Evolutionary conservation across 495 filamentous ascomycete genomes (phyloP).

Genomic region (Hamigera avellanea): DNA sequence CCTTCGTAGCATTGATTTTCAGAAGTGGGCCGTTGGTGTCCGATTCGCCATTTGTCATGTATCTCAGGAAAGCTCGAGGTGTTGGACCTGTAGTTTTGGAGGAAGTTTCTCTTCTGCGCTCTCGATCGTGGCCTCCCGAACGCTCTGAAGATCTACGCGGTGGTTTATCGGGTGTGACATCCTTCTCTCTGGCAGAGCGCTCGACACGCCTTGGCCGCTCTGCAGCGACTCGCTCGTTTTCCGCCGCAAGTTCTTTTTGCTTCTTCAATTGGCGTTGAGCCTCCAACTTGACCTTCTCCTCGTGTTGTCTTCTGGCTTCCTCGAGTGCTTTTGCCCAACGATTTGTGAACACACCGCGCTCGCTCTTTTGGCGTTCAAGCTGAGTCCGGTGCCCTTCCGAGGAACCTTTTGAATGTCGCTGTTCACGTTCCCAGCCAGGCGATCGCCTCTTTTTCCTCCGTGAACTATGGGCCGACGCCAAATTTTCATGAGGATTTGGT

Average conservation of each 20-base stretch:
- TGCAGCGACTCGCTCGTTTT: conserved; percentile 12
- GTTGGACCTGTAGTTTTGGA: conserved; percentile 14
- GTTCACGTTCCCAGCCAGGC: conserved; percentile 15
- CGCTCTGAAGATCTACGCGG: conserved; percentile 19
- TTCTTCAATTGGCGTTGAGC: conserved; percentile 1
- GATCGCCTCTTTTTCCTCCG: conserved; percentile 24
- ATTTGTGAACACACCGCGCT: conserved; percentile 22
- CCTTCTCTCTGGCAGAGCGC: conserved; percentile 9
- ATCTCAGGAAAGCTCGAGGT: conserved; percentile 26
- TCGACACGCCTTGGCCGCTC: conserved; percentile 9
- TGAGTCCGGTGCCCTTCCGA: conserved; percentile 23
- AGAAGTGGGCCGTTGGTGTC: conserved; percentile 24
- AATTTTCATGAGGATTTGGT: conserved; percentile 5
- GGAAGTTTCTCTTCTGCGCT: conserved; percentile 3
- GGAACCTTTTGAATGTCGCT: conserved; percentile 24
- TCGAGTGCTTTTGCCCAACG: conserved; percentile 30
- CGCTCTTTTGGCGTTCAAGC: conserved; percentile 24
- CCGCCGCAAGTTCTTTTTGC: conserved; percentile 9
- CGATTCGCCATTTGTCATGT: conserved; percentile 27
- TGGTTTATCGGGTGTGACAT: conserved; percentile 7
- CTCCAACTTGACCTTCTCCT: conserved; percentile 20
- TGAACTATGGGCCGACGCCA: conserved; percentile 3
- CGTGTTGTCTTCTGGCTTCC: conserved; percentile 27
- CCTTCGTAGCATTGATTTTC: conserved; percentile 23
- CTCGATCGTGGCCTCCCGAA: conserved; percentile 9